These are phyloP conservation scores for Talaromyces sp. DNA, from an alignment of 2,329 filamentous ascomycete species.

Conservation along the genomic window DNA sequence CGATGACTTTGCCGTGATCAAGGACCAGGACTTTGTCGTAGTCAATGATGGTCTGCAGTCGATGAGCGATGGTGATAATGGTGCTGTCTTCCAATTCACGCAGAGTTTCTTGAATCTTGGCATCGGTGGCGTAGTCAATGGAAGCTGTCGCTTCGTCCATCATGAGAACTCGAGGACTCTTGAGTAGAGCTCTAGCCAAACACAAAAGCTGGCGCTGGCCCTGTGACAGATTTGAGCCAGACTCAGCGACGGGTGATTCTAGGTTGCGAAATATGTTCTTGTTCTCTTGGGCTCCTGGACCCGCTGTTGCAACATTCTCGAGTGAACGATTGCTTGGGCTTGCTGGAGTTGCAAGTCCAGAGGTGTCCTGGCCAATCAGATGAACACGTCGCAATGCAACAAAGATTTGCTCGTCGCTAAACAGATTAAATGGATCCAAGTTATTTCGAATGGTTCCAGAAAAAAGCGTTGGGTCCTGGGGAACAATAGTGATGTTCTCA, in stretches of 20 bases:
- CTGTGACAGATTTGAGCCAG: slow-evolving; percentile 89
- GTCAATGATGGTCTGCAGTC: slow-evolving; percentile 92
- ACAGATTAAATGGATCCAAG: slow-evolving; percentile 82
- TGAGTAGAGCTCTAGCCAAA: slow-evolving; percentile 85
- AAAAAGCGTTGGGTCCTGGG: slow-evolving; percentile 89
- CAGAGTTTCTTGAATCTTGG: slow-evolving; percentile 94
- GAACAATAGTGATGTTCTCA: slow-evolving; percentile 93
- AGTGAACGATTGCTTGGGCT: slow-evolving; percentile 19
- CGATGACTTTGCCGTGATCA: slow-evolving; percentile 79
- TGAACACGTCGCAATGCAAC: slow-evolving; percentile 81
- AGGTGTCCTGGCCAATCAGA: slow-evolving; percentile 54
- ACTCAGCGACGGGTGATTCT: slow-evolving; percentile 76
- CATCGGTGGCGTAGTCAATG: slow-evolving; percentile 92
- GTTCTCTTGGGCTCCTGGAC: slow-evolving; percentile 54
- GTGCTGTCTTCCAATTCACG: slow-evolving; percentile 82
- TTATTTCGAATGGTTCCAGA: slow-evolving; percentile 88
- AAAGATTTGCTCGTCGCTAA: slow-evolving; percentile 88
- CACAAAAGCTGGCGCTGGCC: slow-evolving; percentile 93
- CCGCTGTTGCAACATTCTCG: slow-evolving; percentile 15
- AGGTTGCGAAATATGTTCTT: slow-evolving; percentile 93
- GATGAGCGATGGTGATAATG: slow-evolving; percentile 93
- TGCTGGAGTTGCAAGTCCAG: slow-evolving; percentile 30
- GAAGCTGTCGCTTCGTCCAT: slow-evolving; percentile 99
- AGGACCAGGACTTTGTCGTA: slow-evolving; percentile 96
- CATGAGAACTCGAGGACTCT: slow-evolving; percentile 84